A percentile compares a stretch with the other conserved stretches of the same genome.
Conservation (phyloP, 768 basidiomycete genomes). For the Daedaleopsis sinensis region DNA sequence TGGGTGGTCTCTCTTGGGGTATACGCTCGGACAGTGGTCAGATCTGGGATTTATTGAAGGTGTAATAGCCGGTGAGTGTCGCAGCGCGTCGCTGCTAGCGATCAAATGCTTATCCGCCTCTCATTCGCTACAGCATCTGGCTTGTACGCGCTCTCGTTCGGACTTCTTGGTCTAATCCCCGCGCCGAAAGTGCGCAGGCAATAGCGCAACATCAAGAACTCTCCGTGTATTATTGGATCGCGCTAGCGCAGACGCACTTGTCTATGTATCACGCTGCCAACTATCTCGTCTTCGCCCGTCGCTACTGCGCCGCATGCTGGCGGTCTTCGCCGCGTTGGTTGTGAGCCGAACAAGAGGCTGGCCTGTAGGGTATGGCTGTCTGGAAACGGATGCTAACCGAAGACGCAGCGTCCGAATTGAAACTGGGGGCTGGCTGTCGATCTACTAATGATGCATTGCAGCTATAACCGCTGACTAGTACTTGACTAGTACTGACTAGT, state of each 20-base stretch:
- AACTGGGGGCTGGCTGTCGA: too few species aligned
- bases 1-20: conserved; percentile 66
- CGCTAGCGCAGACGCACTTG: neutral
- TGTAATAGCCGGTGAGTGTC: conserved; percentile 57
- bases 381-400: too few species aligned
- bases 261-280: conserved; percentile 6
- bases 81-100: neutral
- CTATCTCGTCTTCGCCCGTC: too few species aligned
- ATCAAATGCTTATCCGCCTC: neutral
- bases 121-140: conserved; percentile 53
- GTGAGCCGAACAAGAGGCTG: too few species aligned
- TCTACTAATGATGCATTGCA: too few species aligned
- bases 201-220: conserved; percentile 16
- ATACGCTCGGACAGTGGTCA: conserved; percentile 71
- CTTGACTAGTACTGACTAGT: too few species aligned
- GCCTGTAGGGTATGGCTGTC: too few species aligned
- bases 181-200: conserved; percentile 56
- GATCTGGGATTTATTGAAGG: conserved; percentile 65
- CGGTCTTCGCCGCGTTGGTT: too few species aligned
- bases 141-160: conserved; percentile 70
- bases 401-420: too few species aligned
- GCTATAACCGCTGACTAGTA: too few species aligned
- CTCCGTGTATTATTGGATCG: conserved; percentile 1
- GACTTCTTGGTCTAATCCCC: conserved; percentile 74
- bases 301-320: too few species aligned